Conservation (phyloP, 2,329 filamentous ascomycete genomes). For the Blastomyces emzantsi region DNA sequence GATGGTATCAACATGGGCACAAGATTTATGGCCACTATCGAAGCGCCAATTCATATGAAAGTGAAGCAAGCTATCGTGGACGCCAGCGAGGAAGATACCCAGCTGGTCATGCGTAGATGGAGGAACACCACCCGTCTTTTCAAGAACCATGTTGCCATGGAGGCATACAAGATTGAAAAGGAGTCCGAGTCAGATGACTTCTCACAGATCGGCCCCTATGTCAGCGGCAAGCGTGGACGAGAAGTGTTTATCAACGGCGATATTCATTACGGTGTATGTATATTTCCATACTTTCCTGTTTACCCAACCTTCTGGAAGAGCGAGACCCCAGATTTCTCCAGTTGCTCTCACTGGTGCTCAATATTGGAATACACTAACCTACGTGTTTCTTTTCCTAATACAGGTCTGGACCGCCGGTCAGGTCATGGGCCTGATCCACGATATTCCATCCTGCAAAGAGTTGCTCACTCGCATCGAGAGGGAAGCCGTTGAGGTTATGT, state of each 20-base stretch:
- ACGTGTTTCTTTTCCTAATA: conserved; percentile 2
- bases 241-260: conserved; percentile 92
- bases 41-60: conserved; percentile 84
- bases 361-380: neutral
- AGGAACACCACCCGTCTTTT: conserved; percentile 84
- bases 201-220: conserved; percentile 72
- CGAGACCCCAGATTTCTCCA: neutral
- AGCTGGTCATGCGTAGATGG: conserved; percentile 81
- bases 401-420: conserved; percentile 96
- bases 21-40: conserved; percentile 91
- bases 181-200: conserved; percentile 82
- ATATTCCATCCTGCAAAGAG: conserved; percentile 65
- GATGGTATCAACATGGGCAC: conserved; percentile 99
- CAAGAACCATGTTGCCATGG: conserved; percentile 76
- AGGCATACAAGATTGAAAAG: conserved; percentile 73
- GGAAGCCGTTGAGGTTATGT: conserved; percentile 61
- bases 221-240: conserved; percentile 82
- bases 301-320: neutral
- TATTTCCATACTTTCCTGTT: neutral
- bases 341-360: neutral
- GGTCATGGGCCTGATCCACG: conserved; percentile 81
- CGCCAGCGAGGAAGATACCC: conserved; percentile 82
- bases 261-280: conserved; percentile 73
- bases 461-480: conserved; percentile 65
- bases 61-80: conserved; percentile 90